Conservation (phyloP, 306 rosid species). For the Vicia villosa region DNA sequence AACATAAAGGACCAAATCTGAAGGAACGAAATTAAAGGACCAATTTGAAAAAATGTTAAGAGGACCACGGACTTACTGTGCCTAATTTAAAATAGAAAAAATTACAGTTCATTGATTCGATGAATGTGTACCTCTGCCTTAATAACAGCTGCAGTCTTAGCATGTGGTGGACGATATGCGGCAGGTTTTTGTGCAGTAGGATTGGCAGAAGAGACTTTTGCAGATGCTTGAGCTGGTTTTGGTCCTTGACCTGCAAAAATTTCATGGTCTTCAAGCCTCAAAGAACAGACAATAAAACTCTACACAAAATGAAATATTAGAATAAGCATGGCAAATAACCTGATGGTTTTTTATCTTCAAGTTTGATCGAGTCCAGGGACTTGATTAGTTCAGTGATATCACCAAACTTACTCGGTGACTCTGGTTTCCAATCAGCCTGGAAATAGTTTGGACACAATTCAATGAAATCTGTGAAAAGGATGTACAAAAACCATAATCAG, state of each 20-base stretch:
- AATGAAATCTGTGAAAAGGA: conserved; percentile 12
- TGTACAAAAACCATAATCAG: background rate
- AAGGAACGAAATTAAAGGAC: background rate
- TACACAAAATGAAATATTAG: conserved; percentile 13
- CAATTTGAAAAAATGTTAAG: background rate
- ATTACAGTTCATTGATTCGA: background rate
- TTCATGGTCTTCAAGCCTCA: conserved; percentile 36
- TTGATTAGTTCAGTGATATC: conserved; percentile 65
- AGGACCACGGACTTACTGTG: background rate
- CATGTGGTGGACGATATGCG: conserved; percentile 94
- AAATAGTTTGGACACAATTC: conserved; percentile 28
- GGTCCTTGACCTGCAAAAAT: conserved; percentile 62
- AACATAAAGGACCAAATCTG: background rate
- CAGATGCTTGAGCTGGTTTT: conserved; percentile 51
- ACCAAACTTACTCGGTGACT: conserved; percentile 65
- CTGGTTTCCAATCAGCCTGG: conserved; percentile 96
- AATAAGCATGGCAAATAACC: conserved; percentile 47
- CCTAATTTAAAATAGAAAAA: background rate
- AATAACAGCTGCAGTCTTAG: conserved; percentile 73
- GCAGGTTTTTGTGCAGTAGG: conserved; percentile 75
- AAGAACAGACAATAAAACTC: conserved; percentile 14
- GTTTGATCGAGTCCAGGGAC: conserved; percentile 57
- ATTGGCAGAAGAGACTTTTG: conserved; percentile 49
- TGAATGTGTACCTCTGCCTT: conserved; percentile 76
- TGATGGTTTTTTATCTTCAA: conserved; percentile 68